Base-by-base conservation (phyloP, 1,139 yeast genomes). In the Nadsonia starkeyi-henricii region DNA sequence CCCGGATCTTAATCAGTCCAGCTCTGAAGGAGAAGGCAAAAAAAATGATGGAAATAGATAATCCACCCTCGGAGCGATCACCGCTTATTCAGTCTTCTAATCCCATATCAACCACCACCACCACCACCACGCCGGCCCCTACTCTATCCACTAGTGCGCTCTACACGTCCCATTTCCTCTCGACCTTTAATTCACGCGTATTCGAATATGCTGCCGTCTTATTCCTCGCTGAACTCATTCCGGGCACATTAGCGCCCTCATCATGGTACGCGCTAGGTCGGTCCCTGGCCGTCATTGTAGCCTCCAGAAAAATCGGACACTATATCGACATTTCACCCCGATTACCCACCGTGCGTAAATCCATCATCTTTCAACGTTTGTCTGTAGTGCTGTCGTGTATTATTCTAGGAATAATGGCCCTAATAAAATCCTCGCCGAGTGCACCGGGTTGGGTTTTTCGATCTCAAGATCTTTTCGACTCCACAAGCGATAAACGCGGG, bases 161-260 rank as follows among this genome's bases (percentile, higher is more conserved):
- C 1, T 63, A 62, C 51, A 43, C 58, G 9, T 64, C 68, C 0
- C 69, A 65, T 48, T 55, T 57, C 37, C 55, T 65, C 15, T 65
- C 66, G 20, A 62, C 66, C 19, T 65, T 68, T 67, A 65, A 66
- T 48, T 56, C 65, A 4, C 55, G 69, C 5, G 58, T 61, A 17
- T 62, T 64, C 49, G 69, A 65, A 50, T 66, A 56, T 53, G 67
- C 66, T n/a, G 61, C 66, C 4, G 63, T 60, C 3, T 48, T 65
- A 18, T 63, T 64, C 48, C 58, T 65, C 20, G 62, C 64, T 23
- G 57, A 58, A 26, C 48, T 65, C 20, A 62, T 55, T 48, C 66
- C 67, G 2, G 57, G 57, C 13, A 58, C 61, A 2, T 54, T 65
- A 19, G 47, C 58, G n/a, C 66, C 66, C 3, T 53, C 63, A 26